phyloP scores from a whole-genome alignment of 345 rosid species.

The Arabidopsis suecica region DNA sequence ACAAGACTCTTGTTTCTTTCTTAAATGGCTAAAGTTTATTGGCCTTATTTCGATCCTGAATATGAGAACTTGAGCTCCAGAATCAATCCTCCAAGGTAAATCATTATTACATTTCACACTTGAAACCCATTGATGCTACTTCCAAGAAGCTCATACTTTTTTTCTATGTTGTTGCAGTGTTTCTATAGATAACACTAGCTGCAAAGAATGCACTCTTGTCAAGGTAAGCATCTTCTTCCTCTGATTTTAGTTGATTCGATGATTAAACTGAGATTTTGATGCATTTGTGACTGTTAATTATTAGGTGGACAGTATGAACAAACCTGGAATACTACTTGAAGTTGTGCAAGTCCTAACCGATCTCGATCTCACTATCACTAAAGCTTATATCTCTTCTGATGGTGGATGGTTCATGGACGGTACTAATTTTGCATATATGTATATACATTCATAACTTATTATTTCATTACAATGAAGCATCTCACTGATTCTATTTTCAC shows the following conservation, averaged over 20 bases:
- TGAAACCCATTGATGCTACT: constrained; percentile 10
- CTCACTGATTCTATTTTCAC: constrained; percentile 20
- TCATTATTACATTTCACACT: not conserved
- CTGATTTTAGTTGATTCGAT: not conserved
- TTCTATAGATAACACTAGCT: constrained; percentile 79
- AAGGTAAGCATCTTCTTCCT: constrained; percentile 57
- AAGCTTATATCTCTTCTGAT: constrained; percentile 95
- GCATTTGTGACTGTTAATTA: not conserved
- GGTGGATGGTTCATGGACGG: constrained; percentile 99
- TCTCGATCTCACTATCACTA: constrained; percentile 84
- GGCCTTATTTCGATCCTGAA: constrained; percentile 97
- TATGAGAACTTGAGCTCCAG: constrained; percentile 86
- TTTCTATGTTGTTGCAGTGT: constrained; percentile 58
- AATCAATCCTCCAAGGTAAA: constrained; percentile 93
- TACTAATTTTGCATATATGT: constrained; percentile 36
- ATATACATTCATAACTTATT: not conserved
- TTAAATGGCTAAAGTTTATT: constrained; percentile 74
- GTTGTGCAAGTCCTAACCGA: constrained; percentile 91
- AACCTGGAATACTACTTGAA: constrained; percentile 92
- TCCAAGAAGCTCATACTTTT: not conserved
- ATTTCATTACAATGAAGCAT: not conserved
- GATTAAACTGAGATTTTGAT: not conserved
- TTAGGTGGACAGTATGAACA: constrained; percentile 93
- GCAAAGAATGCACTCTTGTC: constrained; percentile 71
- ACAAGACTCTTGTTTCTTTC: constrained; percentile 10